Evolutionary conservation across 768 basidiomycete genomes (phyloP).

Genomic region (Rhodotorula graminis): DNA sequence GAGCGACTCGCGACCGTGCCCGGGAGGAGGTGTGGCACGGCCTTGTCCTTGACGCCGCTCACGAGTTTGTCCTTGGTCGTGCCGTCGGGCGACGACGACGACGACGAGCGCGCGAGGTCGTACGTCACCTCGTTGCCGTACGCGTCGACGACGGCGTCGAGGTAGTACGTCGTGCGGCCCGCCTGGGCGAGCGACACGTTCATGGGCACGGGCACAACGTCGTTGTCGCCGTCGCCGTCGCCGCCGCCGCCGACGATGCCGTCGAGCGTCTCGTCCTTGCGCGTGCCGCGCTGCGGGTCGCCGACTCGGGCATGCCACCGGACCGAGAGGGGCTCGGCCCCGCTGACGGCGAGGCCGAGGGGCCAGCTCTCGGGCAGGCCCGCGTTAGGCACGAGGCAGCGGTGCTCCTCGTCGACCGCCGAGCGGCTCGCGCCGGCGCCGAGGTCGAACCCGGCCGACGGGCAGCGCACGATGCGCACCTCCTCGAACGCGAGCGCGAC

Average conservation of each 20-base stretch:
- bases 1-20: conserved; percentile 12
- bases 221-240: not conserved
- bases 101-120: not conserved
- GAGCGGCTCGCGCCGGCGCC: not conserved
- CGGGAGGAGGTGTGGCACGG: conserved; percentile 1
- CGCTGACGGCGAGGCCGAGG: conserved; percentile 23
- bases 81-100: too few relatives aligned
- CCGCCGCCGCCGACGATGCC: conserved; percentile 9
- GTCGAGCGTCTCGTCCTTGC: conserved; percentile 16
- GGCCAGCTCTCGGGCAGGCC: conserved; percentile 4
- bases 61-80: too few relatives aligned
- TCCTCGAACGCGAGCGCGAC: conserved; percentile 9
- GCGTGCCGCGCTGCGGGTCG: not conserved
- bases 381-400: conserved; percentile 9
- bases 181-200: conserved; percentile 12
- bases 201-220: conserved; percentile 16
- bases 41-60: not conserved
- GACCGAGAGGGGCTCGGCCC: conserved; percentile 22
- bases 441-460: conserved; percentile 27
- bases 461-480: conserved; percentile 22
- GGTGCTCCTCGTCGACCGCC: conserved; percentile 15
- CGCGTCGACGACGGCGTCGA: conserved; percentile 29
- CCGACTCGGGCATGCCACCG: conserved; percentile 19
- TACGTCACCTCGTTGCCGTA: conserved; percentile 32
- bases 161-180: conserved; percentile 24